These are phyloP conservation scores for Phascolomyces articulosus DNA, from an alignment of 371 early-diverging fungal genomes.

Conservation along the genomic window DNA sequence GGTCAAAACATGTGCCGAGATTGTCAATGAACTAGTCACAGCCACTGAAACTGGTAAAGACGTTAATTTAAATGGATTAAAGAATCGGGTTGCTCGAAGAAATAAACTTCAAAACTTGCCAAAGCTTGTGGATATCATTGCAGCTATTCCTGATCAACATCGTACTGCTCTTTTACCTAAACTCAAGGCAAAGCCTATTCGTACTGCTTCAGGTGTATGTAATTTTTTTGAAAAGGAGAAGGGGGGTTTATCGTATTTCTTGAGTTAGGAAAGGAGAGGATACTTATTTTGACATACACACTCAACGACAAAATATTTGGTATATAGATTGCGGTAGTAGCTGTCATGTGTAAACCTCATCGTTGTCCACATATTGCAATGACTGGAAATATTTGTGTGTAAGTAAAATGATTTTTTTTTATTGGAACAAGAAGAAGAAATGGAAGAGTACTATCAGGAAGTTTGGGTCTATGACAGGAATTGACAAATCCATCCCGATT, in stretches of 20 bases:
- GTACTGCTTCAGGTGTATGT: constrained; percentile 98
- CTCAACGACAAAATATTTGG: no score
- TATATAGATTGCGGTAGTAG: constrained; percentile 98
- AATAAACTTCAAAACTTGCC: constrained; percentile 90
- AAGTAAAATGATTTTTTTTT: no score
- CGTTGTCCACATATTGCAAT: constrained; percentile 99
- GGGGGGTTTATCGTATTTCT: no score
- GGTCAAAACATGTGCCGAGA: constrained; percentile 87
- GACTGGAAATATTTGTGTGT: constrained; percentile 99
- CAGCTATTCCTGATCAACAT: constrained; percentile 97
- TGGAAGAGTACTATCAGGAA: no score
- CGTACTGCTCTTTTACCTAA: constrained; percentile 83
- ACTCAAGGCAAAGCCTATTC: constrained; percentile 97
- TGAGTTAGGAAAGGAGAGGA: no score
- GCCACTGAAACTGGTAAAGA: constrained; percentile 73
- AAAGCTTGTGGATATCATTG: constrained; percentile 98
- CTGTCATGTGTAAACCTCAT: constrained; percentile 99
- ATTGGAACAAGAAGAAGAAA: no score
- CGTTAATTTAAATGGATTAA: constrained; percentile 89
- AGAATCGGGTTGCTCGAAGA: constrained; percentile 72
- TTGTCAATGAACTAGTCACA: constrained; percentile 86
- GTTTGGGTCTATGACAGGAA: no score
- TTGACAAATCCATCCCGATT: no score
- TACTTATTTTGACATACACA: no score
- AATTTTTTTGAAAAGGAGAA: background rate